Percentiles rank a stretch among this genome's conserved stretches.
Evolutionary conservation across 2,329 filamentous ascomycete species (phyloP).

Genomic region (Trichophyton benhamiae): DNA sequence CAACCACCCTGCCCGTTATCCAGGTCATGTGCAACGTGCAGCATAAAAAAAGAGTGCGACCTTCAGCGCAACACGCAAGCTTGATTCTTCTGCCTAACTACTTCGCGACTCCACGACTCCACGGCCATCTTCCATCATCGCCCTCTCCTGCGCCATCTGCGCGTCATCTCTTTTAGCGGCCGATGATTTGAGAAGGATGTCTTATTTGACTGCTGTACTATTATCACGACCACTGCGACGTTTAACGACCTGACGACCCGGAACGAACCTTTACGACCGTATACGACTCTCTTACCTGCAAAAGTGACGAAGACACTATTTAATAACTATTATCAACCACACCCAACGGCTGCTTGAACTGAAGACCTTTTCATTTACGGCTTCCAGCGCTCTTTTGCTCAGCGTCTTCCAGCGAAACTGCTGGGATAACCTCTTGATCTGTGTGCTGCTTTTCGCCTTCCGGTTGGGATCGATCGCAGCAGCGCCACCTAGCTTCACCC

Average conservation of each 20-base stretch:
- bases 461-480: not conserved
- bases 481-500: not conserved
- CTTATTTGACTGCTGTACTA: not conserved
- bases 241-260: not conserved
- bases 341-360: not conserved
- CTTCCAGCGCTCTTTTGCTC: not conserved
- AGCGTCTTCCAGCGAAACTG: not conserved
- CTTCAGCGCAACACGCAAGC: not conserved
- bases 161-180: not conserved
- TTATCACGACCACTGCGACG: not conserved
- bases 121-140: not conserved
- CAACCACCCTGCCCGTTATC: not conserved
- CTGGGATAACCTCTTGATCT: not conserved
- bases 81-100: not conserved
- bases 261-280: not conserved
- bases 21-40: conserved; percentile 1
- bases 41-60: not conserved
- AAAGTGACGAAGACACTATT: not conserved
- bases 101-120: not conserved
- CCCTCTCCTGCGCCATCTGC: not conserved
- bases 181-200: not conserved
- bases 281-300: not conserved
- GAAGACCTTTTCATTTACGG: not conserved
- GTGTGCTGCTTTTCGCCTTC: not conserved
- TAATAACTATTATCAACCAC: not conserved